Evolutionary conservation across 1,284 basidiomycete species (phyloP), one percentile per base, ranked within the genome.

Genomic region (Puccinia coronata): DNA sequence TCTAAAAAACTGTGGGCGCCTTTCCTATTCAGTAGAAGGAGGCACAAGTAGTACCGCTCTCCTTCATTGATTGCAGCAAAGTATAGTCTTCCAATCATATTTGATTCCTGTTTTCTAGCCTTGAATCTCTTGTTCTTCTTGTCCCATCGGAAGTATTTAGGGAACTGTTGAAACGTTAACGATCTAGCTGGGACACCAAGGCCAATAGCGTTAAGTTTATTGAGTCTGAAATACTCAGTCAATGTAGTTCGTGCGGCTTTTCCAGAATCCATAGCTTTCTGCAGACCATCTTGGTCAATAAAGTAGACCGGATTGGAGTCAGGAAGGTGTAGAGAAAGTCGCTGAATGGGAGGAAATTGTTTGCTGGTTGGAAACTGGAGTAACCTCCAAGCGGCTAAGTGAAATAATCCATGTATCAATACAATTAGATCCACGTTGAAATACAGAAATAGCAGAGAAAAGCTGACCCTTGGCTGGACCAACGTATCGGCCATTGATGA

Each of bases 21-120:
- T 23, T 34, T 73, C 20, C 28, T 25, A 20, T 39, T 34, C 4
- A 20, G n/a, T 8, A 78, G 85, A 88, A 63, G 25, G 3, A 63
- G 20, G 11, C 59, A 6, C 59, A 63, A 63, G 34, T 31, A 34
- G 34, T 63, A 63, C 34, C 59, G 25, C 34, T 63, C 59, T 16
- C 59, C 59, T 39, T 63, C 59, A 16, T 63, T 5, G 11, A 63
- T 39, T 25, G 59, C 3, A 12, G 34, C 59, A 63, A 23, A 25
- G 34, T 63, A 63, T 2, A 63, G 25, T 6, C 34, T 57, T 31
- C 55, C 55, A n/a, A 57, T 31, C 55, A 57, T 57, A 23, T 57
- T 23, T 9, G 55, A 57, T 3, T 5, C 4, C 34, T 63, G 25
- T 20, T 31, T 63, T 5, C 59, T 25, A 34, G 16, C 59, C 20